Conservation (phyloP, 2,329 filamentous ascomycete genomes). For the Sporothrix brasiliensis region DNA sequence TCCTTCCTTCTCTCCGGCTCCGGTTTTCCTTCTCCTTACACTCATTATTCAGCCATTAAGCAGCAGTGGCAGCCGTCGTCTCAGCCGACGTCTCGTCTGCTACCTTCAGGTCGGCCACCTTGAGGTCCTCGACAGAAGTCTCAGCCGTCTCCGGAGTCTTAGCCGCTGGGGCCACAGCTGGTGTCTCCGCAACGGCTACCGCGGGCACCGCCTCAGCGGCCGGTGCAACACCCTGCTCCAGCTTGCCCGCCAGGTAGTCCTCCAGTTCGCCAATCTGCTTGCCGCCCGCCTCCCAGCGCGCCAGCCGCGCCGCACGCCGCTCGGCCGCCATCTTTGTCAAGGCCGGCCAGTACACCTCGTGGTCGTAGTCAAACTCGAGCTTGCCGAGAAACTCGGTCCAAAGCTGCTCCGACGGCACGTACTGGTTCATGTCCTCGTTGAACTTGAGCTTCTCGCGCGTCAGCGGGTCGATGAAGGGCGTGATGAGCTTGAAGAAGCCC, state of each 20-base stretch:
- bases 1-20: not conserved
- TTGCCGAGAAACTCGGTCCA: constrained; percentile 76
- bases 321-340: constrained; percentile 71
- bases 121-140: constrained; percentile 16
- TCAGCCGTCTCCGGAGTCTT: not conserved
- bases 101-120: constrained; percentile 22
- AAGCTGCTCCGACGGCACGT: constrained; percentile 80
- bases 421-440: constrained; percentile 85
- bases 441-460: constrained; percentile 96
- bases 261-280: constrained; percentile 85
- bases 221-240: constrained; percentile 38
- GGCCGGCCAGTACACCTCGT: constrained; percentile 85
- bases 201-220: constrained; percentile 34
- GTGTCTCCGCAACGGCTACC: constrained; percentile 30
- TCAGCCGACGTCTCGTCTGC: not conserved
- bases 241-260: constrained; percentile 74
- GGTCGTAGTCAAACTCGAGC: constrained; percentile 89
- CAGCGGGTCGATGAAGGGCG: constrained; percentile 91
- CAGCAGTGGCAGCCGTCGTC: not conserved
- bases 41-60: not conserved
- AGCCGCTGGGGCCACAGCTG: not conserved
- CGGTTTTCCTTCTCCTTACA: not conserved
- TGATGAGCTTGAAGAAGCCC: constrained; percentile 95
- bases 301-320: constrained; percentile 62
- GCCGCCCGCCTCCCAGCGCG: constrained; percentile 78